phyloP scores from a whole-genome alignment of 345 rosid species.

The Citrus australasica region DNA sequence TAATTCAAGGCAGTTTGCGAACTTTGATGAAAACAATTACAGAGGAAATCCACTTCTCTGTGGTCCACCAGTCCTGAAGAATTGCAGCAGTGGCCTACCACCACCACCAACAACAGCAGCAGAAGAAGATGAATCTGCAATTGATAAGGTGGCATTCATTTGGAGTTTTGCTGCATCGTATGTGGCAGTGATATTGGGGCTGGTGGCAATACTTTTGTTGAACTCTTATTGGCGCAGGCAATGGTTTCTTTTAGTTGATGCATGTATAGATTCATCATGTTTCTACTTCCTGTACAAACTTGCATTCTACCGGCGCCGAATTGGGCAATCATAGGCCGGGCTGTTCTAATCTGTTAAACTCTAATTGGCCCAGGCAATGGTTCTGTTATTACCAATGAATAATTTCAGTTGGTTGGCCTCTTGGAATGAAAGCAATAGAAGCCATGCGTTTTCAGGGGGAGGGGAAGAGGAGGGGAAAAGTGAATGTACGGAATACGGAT shows the following conservation, averaged over 20 bases:
- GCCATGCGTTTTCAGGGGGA: too few relatives aligned
- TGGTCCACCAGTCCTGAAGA: neutral
- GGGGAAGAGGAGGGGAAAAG: too few relatives aligned
- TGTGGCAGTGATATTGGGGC: too few relatives aligned
- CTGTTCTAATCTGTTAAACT: too few relatives aligned
- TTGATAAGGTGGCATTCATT: neutral
- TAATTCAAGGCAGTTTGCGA: neutral
- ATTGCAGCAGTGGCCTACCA: neutral
- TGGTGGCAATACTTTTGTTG: neutral
- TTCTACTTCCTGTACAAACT: neutral
- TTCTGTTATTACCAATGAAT: too few relatives aligned
- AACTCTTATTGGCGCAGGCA: too few relatives aligned
- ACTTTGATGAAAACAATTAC: neutral
- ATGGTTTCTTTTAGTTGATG: constrained; percentile 18
- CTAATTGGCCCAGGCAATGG: too few relatives aligned
- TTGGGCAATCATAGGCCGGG: too few relatives aligned
- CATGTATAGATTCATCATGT: neutral
- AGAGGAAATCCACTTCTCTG: neutral
- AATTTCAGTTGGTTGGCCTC: too few relatives aligned
- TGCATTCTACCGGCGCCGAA: neutral
- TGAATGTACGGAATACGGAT: too few relatives aligned
- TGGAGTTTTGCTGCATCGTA: constrained; percentile 17
- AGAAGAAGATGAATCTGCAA: constrained; percentile 4
- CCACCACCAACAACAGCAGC: neutral
- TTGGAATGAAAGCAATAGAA: too few relatives aligned